Base-by-base conservation (phyloP, 83 land plant genomes). In the Diphasiastrum complanatum region DNA sequence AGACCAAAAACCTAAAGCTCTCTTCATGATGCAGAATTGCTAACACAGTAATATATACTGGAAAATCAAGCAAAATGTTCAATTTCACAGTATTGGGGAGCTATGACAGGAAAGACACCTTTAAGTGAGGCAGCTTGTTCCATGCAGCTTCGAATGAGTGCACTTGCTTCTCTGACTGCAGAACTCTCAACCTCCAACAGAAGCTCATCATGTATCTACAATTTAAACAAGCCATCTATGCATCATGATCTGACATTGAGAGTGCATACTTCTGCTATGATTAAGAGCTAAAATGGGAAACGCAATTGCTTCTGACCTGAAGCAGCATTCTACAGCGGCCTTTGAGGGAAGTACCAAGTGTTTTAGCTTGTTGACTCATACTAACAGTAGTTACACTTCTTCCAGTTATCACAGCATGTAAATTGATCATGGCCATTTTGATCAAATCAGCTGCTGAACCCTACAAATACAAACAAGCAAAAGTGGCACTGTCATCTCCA, bases 401-500 rank as follows among this genome's bases (percentile, higher is more conserved):
- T 25, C 61, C 36, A 34, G 16, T 70, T 34, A 73, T 52, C 31
- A 77, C 63, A 37, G 47, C 20, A 49, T 84, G 68, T 32, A 91
- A 70, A 16, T 79, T 78, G 45, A 85, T 74, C 95, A 91, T 91
- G 4, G 97, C 95, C 54, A 91, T 75, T 72, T 91, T 91, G 26
- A 91, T 87, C 65, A 91, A 71, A 60, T 91, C 97, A 47, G 97
- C 97, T 67, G 97, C 97, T 47, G 97, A 91, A 5, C 97, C 97
- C 97, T 91, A 66, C 5, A 54, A 65, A 51, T 43, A 46, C 48
- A 60, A 19, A 10, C 11, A 46, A 28, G 35, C n/a, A n/a, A n/a
- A n/a, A n/a, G n/a, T n/a, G n/a, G n/a, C n/a, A n/a, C n/a, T n/a
- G n/a, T n/a, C n/a, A n/a, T n/a, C 43, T 38, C 14, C 43, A 8